phyloP scores from a whole-genome alignment of 140 eudicot species.

The Oenanthe javanica region DNA sequence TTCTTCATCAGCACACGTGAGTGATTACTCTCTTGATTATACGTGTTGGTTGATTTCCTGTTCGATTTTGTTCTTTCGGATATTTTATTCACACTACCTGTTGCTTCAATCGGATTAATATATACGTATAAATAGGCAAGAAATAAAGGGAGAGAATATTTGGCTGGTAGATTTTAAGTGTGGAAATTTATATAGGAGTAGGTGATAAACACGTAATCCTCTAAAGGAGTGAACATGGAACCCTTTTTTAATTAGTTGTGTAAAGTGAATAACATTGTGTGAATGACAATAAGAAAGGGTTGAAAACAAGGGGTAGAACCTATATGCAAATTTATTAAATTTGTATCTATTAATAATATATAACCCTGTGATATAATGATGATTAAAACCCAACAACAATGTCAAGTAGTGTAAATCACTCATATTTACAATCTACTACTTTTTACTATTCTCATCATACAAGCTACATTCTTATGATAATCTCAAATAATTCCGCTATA shows the following conservation, averaged over 20 bases:
- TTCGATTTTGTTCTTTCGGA: neutral
- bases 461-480: too few relatives aligned
- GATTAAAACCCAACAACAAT: neutral
- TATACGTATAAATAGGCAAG: neutral
- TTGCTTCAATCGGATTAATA: neutral
- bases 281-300: neutral
- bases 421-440: neutral
- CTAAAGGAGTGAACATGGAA: neutral
- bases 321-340: neutral
- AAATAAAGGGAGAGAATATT: neutral
- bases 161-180: neutral
- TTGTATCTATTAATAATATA: too few relatives aligned
- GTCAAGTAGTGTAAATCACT: neutral
- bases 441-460: too few relatives aligned
- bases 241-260: neutral
- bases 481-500: neutral
- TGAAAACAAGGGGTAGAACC: neutral
- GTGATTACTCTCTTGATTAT: slow-evolving; percentile 13
- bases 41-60: neutral
- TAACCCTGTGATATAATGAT: neutral
- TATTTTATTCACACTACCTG: neutral
- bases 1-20: slow-evolving; percentile 97
- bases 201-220: neutral
- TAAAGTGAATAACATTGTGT: neutral
- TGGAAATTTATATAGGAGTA: neutral